Evolutionary conservation across 2,329 filamentous ascomycete genomes (phyloP).

Genomic region (Fusarium chaquense): DNA sequence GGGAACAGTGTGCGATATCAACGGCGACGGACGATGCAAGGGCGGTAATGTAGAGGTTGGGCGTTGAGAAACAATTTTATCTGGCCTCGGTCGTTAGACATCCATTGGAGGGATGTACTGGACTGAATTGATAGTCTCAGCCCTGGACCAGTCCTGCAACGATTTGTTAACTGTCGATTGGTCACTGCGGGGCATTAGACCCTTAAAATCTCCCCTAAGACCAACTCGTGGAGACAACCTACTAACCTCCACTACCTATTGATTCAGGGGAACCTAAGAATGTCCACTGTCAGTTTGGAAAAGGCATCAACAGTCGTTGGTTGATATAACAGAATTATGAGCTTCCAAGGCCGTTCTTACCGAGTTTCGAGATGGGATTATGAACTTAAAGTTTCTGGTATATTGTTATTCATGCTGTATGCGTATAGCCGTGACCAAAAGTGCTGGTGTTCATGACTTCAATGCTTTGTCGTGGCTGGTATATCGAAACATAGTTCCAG

Average conservation of each 20-base stretch:
- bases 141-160: conserved; percentile 37
- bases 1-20: conserved; percentile 9
- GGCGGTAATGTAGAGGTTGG: conserved; percentile 30
- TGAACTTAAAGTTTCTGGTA: too few species aligned
- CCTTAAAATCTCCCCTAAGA: conserved; percentile 30
- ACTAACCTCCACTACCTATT: not conserved
- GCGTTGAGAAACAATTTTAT: conserved; percentile 41
- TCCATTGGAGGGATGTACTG: conserved; percentile 30
- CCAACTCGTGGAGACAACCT: conserved; percentile 9
- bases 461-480: not conserved
- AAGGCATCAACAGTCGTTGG: not conserved
- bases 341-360: not conserved
- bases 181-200: conserved; percentile 40
- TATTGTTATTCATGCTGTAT: not conserved
- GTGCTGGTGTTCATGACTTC: not conserved
- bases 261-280: conserved; percentile 22
- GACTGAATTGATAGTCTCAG: conserved; percentile 17
- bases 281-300: not conserved
- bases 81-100: conserved; percentile 33
- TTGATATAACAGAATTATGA: not conserved
- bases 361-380: too few species aligned
- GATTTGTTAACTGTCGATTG: conserved; percentile 44
- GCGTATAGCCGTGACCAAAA: not conserved
- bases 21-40: conserved; percentile 21
- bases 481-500: conserved; percentile 13